These are phyloP conservation scores for Guadua angustifolia DNA, from an alignment of 176 grass and related monocot genomes.

Conservation along the genomic window DNA sequence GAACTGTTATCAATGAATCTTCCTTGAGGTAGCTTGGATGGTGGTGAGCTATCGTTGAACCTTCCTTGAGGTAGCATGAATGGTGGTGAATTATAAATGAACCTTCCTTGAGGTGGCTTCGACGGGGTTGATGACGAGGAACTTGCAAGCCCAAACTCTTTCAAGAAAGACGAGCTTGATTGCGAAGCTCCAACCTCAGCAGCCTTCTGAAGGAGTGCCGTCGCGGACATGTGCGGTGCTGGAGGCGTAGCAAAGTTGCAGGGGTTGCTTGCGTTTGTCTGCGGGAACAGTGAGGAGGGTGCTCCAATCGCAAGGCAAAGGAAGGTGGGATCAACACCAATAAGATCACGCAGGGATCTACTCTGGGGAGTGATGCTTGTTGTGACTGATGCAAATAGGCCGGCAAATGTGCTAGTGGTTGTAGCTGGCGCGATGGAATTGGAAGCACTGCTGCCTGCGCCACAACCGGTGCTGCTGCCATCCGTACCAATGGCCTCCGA, in stretches of 20 bases:
- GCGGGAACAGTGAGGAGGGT: constrained; percentile 43
- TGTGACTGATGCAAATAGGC: constrained; percentile 60
- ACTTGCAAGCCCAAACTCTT: constrained; percentile 53
- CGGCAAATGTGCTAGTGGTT: constrained; percentile 56
- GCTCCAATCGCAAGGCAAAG: constrained; percentile 65
- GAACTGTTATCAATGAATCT: constrained; percentile 10
- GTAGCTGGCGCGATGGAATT: constrained; percentile 53
- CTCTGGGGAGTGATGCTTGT: constrained; percentile 57
- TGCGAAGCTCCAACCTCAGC: constrained; percentile 54
- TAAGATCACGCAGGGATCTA: constrained; percentile 62
- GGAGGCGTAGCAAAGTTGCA: constrained; percentile 51
- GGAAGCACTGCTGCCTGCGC: constrained; percentile 41
- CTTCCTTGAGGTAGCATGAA: constrained; percentile 36
- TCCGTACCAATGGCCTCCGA: constrained; percentile 57
- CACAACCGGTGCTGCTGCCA: constrained; percentile 52
- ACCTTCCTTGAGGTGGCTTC: constrained; percentile 17
- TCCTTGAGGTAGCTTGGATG: constrained; percentile 24
- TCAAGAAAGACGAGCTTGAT: constrained; percentile 57
- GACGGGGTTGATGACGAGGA: constrained; percentile 31
- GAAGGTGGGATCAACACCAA: constrained; percentile 65
- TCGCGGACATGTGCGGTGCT: constrained; percentile 59
- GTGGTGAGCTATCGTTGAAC: background rate
- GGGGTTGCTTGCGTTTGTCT: constrained; percentile 45
- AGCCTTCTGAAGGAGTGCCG: constrained; percentile 64
- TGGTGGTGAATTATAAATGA: background rate